Conservation (phyloP, 768 basidiomycete species). For the Trametes maxima region DNA sequence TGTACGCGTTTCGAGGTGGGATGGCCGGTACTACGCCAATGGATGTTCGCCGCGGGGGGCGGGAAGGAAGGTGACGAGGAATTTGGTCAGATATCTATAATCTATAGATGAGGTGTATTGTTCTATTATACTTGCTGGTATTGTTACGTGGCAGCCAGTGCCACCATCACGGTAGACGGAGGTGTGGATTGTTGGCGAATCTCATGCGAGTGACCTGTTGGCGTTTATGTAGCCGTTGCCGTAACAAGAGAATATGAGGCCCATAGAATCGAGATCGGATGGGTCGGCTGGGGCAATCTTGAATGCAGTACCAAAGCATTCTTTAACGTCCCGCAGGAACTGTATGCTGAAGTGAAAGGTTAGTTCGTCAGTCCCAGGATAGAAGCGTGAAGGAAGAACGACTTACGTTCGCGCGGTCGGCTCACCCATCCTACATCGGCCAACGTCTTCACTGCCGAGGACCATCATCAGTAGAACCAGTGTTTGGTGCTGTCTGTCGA, state of each 20-base stretch:
- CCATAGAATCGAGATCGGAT: slow-evolving; percentile 50
- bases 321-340: slow-evolving; percentile 80
- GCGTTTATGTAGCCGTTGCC: slow-evolving; percentile 92
- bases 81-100: slow-evolving; percentile 74
- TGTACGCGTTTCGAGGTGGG: slow-evolving; percentile 80
- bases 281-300: slow-evolving; percentile 74
- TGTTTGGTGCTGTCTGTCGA: slow-evolving; percentile 87
- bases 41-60: slow-evolving; percentile 62
- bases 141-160: neutral
- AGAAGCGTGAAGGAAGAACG: neutral
- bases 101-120: slow-evolving; percentile 55
- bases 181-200: neutral
- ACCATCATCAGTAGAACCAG: slow-evolving; percentile 90
- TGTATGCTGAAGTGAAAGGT: slow-evolving; percentile 63
- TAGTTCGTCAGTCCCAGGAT: neutral
- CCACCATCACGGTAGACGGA: neutral
- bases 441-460: slow-evolving; percentile 96
- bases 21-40: slow-evolving; percentile 79
- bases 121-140: slow-evolving; percentile 12
- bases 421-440: slow-evolving; percentile 83
- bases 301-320: slow-evolving; percentile 90
- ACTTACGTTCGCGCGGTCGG: slow-evolving; percentile 74
- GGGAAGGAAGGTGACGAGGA: slow-evolving; percentile 61
- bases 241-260: slow-evolving; percentile 86
- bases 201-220: slow-evolving; percentile 71